Evolutionary conservation across 2,329 filamentous ascomycete species (phyloP).

Genomic region (Colletotrichum truncatum): DNA sequence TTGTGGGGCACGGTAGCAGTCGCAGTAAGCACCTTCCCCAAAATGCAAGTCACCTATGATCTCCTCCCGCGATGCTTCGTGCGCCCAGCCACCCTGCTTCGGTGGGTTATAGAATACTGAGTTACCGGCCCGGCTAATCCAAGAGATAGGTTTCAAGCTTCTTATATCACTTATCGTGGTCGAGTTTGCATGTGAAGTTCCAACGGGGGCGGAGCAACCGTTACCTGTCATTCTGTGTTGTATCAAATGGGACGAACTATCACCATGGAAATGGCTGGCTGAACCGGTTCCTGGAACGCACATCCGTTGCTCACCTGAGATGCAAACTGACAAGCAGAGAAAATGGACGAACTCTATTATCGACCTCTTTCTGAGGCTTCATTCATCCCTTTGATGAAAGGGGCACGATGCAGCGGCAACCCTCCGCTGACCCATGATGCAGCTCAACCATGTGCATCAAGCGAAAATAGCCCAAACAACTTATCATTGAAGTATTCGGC

Average conservation of each 20-base stretch:
- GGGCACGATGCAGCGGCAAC: not conserved
- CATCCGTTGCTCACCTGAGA: not conserved
- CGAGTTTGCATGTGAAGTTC: slow-evolving; percentile 11
- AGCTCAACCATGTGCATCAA: not conserved
- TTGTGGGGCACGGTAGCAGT: not conserved
- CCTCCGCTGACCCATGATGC: not conserved
- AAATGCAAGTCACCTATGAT: not conserved
- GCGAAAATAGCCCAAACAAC: not conserved
- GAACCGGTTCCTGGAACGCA: not conserved
- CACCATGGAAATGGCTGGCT: not conserved
- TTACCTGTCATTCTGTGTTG: not conserved
- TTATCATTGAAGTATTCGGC: not conserved
- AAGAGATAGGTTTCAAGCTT: no score
- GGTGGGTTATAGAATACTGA: no score
- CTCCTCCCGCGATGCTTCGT: not conserved
- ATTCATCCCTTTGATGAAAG: not conserved
- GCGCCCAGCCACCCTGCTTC: not conserved
- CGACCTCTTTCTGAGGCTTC: not conserved
- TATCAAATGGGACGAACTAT: slow-evolving; percentile 17
- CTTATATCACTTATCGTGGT: not conserved
- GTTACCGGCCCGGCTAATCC: no score
- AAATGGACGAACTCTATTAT: not conserved
- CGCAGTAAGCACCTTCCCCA: not conserved
- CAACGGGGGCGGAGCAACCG: not conserved
- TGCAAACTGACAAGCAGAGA: not conserved